phyloP scores from a whole-genome alignment of 768 basidiomycete genomes.

The Termitomyces sp. region DNA sequence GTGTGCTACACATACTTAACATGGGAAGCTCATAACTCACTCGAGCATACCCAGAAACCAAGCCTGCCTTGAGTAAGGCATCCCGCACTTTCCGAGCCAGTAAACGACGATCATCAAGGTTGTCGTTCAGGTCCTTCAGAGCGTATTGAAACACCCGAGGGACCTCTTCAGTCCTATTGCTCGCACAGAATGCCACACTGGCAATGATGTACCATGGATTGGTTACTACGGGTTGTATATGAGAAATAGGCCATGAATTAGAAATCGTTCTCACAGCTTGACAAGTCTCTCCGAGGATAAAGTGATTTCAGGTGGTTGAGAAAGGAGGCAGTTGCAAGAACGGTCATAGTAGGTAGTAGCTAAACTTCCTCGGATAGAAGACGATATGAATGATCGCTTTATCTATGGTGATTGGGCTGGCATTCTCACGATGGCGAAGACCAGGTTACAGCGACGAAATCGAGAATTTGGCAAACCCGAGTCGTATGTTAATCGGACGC shows the following conservation, averaged over 20 bases:
- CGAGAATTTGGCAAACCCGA: too few species aligned
- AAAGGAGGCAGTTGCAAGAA: constrained; percentile 35
- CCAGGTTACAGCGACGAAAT: too few species aligned
- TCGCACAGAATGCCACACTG: constrained; percentile 54
- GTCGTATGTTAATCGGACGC: too few species aligned
- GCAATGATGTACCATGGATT: constrained; percentile 64
- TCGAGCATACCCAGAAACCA: constrained; percentile 57
- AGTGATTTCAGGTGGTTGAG: constrained; percentile 37
- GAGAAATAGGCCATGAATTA: background rate
- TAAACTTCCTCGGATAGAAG: background rate
- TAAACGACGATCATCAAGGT: constrained; percentile 33
- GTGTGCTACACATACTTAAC: background rate
- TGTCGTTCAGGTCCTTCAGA: constrained; percentile 37
- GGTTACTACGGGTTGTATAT: constrained; percentile 8
- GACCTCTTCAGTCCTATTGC: constrained; percentile 59
- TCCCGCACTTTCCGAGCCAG: constrained; percentile 61
- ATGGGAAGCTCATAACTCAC: constrained; percentile 29
- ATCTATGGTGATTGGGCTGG: too few species aligned
- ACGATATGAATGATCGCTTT: background rate
- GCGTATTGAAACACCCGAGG: constrained; percentile 53
- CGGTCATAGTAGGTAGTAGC: background rate
- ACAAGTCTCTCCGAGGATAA: constrained; percentile 34
- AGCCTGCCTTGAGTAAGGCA: constrained; percentile 59
- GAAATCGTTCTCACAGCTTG: constrained; percentile 15
- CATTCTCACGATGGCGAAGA: too few species aligned